These are phyloP conservation scores for Oxyria digyna DNA, from an alignment of 148 eudicot genomes.

Conservation along the genomic window DNA sequence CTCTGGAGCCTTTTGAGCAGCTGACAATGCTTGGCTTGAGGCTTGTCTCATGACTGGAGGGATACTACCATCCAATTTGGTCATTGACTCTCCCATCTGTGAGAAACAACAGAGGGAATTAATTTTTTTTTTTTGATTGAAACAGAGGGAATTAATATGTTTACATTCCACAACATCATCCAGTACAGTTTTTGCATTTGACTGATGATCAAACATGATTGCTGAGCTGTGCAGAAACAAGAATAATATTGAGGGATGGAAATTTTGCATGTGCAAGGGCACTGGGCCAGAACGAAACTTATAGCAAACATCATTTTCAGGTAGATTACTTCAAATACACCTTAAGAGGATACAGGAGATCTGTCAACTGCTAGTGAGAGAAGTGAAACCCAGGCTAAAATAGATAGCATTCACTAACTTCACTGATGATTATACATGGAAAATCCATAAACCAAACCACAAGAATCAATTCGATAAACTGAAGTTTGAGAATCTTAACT, in stretches of 20 bases:
- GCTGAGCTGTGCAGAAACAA: background rate
- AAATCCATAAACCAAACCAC: background rate
- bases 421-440: too few relatives aligned
- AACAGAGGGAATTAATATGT: too few relatives aligned
- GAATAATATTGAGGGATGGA: too few relatives aligned
- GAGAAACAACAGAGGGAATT: background rate
- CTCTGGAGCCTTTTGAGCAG: constrained; percentile 66
- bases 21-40: constrained; percentile 42
- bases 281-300: too few relatives aligned
- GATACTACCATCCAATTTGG: constrained; percentile 42
- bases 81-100: constrained; percentile 70
- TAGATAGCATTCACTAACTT: too few relatives aligned
- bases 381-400: too few relatives aligned
- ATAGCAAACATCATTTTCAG: too few relatives aligned
- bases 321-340: too few relatives aligned
- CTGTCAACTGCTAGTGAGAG: background rate
- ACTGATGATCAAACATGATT: background rate
- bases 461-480: background rate
- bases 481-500: background rate
- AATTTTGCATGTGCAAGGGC: background rate
- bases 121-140: too few relatives aligned
- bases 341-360: background rate
- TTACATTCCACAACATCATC: background rate
- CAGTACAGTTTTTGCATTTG: background rate
- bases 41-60: constrained; percentile 55